Conservation (phyloP, 2,329 filamentous ascomycete species). For the Ophiostoma triangulosporum region DNA sequence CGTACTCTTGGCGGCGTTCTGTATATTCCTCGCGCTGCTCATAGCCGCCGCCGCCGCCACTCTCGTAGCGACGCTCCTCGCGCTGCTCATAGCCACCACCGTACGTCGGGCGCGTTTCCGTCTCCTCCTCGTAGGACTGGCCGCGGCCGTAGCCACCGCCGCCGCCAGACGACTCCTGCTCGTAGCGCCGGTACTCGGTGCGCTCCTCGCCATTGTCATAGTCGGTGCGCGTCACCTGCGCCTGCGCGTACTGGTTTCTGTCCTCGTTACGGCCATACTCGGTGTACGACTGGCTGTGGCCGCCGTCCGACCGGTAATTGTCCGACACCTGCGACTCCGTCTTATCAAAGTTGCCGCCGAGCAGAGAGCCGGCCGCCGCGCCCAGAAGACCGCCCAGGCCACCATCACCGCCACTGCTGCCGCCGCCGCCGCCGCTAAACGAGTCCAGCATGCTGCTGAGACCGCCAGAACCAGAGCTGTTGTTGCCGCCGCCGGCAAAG, state of each 20-base stretch:
- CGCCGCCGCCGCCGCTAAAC: background rate
- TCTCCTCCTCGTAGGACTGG: conserved; percentile 40
- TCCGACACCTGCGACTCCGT: conserved; percentile 35
- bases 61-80: conserved; percentile 36
- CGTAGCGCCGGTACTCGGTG: conserved; percentile 48
- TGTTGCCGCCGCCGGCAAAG: conserved; percentile 20
- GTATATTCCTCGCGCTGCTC: conserved; percentile 1
- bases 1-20: background rate
- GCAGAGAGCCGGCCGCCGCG: conserved; percentile 53
- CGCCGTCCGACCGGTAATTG: conserved; percentile 42
- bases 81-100: conserved; percentile 44
- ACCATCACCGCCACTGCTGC: conserved; percentile 21
- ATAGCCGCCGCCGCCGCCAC: conserved; percentile 16
- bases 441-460: conserved; percentile 3
- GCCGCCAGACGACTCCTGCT: conserved; percentile 26
- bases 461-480: conserved; percentile 6
- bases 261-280: conserved; percentile 42
- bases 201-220: conserved; percentile 43
- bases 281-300: conserved; percentile 45
- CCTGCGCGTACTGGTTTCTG: conserved; percentile 44
- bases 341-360: conserved; percentile 33
- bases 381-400: conserved; percentile 58
- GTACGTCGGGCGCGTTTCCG: conserved; percentile 32
- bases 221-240: conserved; percentile 44
- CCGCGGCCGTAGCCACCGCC: conserved; percentile 19